Base-by-base conservation (phyloP, 2,329 filamentous ascomycete species). In the Aspergillus tubingensis region DNA sequence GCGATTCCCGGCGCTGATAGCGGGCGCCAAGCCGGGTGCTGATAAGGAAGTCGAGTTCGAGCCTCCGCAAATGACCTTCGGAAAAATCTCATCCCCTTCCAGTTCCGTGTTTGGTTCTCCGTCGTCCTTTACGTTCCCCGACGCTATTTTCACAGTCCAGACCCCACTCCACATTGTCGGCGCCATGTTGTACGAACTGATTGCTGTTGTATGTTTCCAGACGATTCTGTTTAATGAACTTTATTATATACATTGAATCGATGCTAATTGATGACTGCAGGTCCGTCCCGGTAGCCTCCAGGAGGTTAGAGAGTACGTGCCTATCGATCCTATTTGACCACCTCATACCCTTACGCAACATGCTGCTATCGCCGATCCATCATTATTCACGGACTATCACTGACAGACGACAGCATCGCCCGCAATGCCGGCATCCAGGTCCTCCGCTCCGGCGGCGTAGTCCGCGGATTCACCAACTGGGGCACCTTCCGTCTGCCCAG, bases 401-500 rank as follows among this genome's bases (percentile, higher is more conserved):
- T 61, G 38, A 55, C 11, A 10, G 43, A 8, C 15, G 43, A 15
- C 70, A 96, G 92, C 83, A 96, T 98, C 79, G 92, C 92, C 76
- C 87, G 89, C 72, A 91, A 91, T 57, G 87, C 92, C 66, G 94
- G 94, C 70, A 87, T 88, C 68, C 85, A 94, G 65, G 85, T 99
- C 74, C 90, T 99, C 71, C 85, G 86, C 69, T 86, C 88, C 67
- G 90, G 90, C 76, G 95, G 95, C 77, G 93, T 97, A 59, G 87
- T 99, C 73, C 92, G 95, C 70, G 92, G 92, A 74, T 85, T 96
- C 74, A 89, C 89, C 68, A 99, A 99, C 84, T 99, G 95, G 95
- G 95, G 95, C 74, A 85, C 91, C 68, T 97, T 95, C 80, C 84
- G 89, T 51, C 89, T 99, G 17, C 94, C 95, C 51, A 90, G 88